Base-by-base conservation (phyloP, 306 rosid species). In the Casuarina equisetifolia region DNA sequence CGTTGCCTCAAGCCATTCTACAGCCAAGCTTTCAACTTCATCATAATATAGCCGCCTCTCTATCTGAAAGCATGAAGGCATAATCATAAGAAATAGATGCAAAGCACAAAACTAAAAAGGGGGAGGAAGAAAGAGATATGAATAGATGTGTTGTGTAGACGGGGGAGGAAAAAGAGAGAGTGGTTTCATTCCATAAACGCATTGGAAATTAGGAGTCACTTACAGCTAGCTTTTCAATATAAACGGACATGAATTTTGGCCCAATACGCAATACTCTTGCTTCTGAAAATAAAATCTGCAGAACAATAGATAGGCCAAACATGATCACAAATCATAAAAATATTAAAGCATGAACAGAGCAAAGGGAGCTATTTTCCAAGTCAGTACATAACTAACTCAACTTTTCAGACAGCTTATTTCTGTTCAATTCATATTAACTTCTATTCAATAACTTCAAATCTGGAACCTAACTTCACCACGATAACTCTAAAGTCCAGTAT, bases 221-320 rank as follows among this genome's bases (percentile, higher is more conserved):
- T 86, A 95, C 98, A 72, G 95, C 93, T 46, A 92, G 82, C 90
- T 87, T 92, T 67, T 90, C 91, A 77, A 95, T 76, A 79, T 95
- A 92, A 69, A 95, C 77, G 74, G 97, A 88, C 99, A 95, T 91
- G 86, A 95, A 95, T 82, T 83, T 88, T 25, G 99, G 97, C 79
- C 99, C 99, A 40, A 92, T 83, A 57, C 97, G 94, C 88, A 95
- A 16, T 74, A 95, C 80, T 89, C 97, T 88, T 73, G 99, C 99
- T 81, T 91, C 89, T 55, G 99, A 89, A 11, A 90, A 69, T 38
- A 90, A 80, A 55, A 87, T 81, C 99, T 95, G 96, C 85, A 85
- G 54, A 78, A 76, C 32, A 38, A 48, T 58, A 79, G 7, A 70
- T 6, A 64, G 19, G 4, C 55, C 43, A 59, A 67, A 66, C 58